These are phyloP conservation scores for Suillus ampliporus DNA, from an alignment of 768 basidiomycete genomes.

Conservation along the genomic window DNA sequence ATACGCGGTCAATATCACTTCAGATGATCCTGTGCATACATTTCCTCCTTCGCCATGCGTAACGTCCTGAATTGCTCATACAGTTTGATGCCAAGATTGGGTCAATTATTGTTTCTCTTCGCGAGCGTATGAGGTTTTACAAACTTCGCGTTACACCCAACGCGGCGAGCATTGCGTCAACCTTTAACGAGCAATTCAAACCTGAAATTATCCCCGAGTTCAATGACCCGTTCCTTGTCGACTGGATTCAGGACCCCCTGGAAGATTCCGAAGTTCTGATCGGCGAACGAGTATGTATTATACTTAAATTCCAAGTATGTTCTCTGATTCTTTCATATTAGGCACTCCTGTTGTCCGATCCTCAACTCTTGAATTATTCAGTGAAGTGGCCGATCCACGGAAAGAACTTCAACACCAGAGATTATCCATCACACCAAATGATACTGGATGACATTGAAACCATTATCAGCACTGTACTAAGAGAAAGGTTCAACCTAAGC, in stretches of 20 bases:
- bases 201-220: conserved; percentile 86
- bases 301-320: conserved; percentile 7
- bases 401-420: conserved; percentile 81
- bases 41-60: conserved; percentile 4
- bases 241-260: conserved; percentile 74
- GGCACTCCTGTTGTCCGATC: conserved; percentile 76
- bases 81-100: conserved; percentile 82
- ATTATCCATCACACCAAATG: conserved; percentile 73
- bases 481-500: conserved; percentile 61
- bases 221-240: conserved; percentile 81
- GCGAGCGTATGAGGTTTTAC: conserved; percentile 87
- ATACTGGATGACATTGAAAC: conserved; percentile 80
- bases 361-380: conserved; percentile 67
- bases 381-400: conserved; percentile 84
- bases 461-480: conserved; percentile 67
- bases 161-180: conserved; percentile 70
- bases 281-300: conserved; percentile 66
- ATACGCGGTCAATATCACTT: conserved; percentile 48
- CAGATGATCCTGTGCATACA: conserved; percentile 67
- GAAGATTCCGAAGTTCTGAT: conserved; percentile 56
- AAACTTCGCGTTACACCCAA: conserved; percentile 78
- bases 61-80: not conserved
- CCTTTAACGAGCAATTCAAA: conserved; percentile 83
- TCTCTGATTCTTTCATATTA: conserved; percentile 34
- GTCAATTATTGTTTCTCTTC: conserved; percentile 70